Evolutionary conservation across 2,329 filamentous ascomycete genomes (phyloP).

Genomic region (Trichoderma gracile): DNA sequence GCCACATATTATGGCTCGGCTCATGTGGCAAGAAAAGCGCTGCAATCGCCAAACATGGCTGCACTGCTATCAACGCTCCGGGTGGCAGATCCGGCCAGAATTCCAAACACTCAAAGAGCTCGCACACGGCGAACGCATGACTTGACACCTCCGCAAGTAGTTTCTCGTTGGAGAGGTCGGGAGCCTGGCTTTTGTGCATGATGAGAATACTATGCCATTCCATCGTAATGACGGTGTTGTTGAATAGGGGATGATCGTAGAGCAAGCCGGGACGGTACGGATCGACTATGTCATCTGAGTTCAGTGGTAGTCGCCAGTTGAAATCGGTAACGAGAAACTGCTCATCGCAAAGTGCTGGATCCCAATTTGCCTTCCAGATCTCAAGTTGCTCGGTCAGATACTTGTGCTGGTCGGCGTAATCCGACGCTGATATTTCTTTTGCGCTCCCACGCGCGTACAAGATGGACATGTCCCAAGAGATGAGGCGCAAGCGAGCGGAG

Average conservation of each 20-base stretch:
- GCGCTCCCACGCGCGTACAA: slow-evolving; percentile 70
- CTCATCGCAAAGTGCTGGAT: slow-evolving; percentile 62
- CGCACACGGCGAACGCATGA: slow-evolving; percentile 70
- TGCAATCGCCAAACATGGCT: slow-evolving; percentile 74
- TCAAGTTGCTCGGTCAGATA: slow-evolving; percentile 50
- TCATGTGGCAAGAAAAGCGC: slow-evolving; percentile 80
- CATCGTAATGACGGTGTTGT: slow-evolving; percentile 70
- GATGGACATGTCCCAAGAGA: slow-evolving; percentile 77
- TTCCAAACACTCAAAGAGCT: slow-evolving; percentile 77
- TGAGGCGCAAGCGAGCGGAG: slow-evolving; percentile 65
- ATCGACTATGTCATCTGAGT: slow-evolving; percentile 68
- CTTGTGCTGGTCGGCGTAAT: slow-evolving; percentile 64
- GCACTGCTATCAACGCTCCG: slow-evolving; percentile 70
- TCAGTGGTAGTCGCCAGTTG: slow-evolving; percentile 51
- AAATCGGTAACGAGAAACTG: slow-evolving; percentile 66
- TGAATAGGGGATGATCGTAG: slow-evolving; percentile 69
- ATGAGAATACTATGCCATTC: slow-evolving; percentile 78
- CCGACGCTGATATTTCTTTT: slow-evolving; percentile 62
- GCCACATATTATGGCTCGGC: slow-evolving; percentile 72
- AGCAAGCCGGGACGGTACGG: slow-evolving; percentile 71
- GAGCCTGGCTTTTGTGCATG: slow-evolving; percentile 77
- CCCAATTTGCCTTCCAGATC: slow-evolving; percentile 58
- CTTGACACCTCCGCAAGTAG: slow-evolving; percentile 56
- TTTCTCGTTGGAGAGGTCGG: slow-evolving; percentile 54
- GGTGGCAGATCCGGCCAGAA: slow-evolving; percentile 69